A percentile compares a stretch with the other conserved stretches of the same genome.
Conservation (phyloP, 1,139 yeast species). For the Saccharomyces hybrid region DNA sequence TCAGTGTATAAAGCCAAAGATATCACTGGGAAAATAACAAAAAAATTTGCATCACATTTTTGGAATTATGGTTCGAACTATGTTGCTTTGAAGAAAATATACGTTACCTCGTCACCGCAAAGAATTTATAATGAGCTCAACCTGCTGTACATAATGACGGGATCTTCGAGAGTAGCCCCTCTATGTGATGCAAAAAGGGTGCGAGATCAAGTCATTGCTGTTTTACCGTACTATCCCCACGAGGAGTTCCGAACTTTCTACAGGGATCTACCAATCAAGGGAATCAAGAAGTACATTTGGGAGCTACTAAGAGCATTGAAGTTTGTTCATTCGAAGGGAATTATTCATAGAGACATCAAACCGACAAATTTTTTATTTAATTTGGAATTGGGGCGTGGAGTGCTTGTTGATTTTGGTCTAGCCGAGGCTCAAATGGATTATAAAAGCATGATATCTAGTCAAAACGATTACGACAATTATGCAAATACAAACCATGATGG, state of each 20-base stretch:
- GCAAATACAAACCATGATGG: conserved; percentile 15
- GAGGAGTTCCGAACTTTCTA: conserved; percentile 85
- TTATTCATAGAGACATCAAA: conserved; percentile 83
- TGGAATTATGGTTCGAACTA: conserved; percentile 40
- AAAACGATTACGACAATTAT: background rate
- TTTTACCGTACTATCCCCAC: conserved; percentile 85
- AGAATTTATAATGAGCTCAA: conserved; percentile 83
- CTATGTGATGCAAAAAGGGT: conserved; percentile 76
- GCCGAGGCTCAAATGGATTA: conserved; percentile 48
- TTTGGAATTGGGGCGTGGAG: conserved; percentile 68
- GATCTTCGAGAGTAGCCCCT: conserved; percentile 76
- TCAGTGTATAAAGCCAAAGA: conserved; percentile 87
- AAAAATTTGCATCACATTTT: conserved; percentile 24
- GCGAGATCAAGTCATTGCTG: conserved; percentile 89
- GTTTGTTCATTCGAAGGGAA: conserved; percentile 66
- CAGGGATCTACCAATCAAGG: conserved; percentile 67
- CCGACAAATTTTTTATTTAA: conserved; percentile 85
- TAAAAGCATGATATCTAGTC: background rate
- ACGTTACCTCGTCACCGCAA: conserved; percentile 90
- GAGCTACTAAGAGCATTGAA: conserved; percentile 70
- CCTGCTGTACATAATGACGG: conserved; percentile 57
- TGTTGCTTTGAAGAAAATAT: conserved; percentile 88
- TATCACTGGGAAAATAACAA: conserved; percentile 23
- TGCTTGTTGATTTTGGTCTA: conserved; percentile 84
- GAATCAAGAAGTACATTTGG: conserved; percentile 71